A percentile compares a stretch with the other conserved stretches of the same genome.
phyloP scores from a whole-genome alignment of 495 filamentous ascomycete species.

The Xylaria acuta region DNA sequence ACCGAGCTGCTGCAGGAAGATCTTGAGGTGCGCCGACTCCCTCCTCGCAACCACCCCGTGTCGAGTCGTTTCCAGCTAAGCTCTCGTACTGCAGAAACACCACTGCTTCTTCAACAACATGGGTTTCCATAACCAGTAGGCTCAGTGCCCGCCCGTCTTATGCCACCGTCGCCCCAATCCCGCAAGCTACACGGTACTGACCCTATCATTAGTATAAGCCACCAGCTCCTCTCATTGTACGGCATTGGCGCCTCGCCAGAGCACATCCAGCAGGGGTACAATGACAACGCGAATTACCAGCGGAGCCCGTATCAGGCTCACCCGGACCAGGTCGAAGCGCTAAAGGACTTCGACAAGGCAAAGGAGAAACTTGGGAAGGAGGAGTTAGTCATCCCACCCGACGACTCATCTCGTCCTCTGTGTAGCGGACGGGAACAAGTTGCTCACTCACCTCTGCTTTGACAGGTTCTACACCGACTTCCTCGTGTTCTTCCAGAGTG shows the following conservation, averaged over 20 bases:
- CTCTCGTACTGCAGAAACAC: slow-evolving; percentile 52
- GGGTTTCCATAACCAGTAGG: slow-evolving; percentile 70
- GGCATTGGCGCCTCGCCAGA: slow-evolving; percentile 70
- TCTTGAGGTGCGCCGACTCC: slow-evolving; percentile 54
- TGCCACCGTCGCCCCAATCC: background rate
- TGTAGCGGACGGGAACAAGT: too few relatives aligned
- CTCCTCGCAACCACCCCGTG: too few relatives aligned
- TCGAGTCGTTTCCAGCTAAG: background rate
- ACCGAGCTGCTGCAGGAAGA: slow-evolving; percentile 76
- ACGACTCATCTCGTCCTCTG: background rate
- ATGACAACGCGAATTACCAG: slow-evolving; percentile 68
- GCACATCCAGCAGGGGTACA: slow-evolving; percentile 63
- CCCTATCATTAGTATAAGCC: slow-evolving; percentile 62
- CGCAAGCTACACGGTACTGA: slow-evolving; percentile 44
- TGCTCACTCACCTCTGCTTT: background rate
- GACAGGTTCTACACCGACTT: slow-evolving; percentile 67
- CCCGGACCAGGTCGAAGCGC: slow-evolving; percentile 52
- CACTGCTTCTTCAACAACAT: slow-evolving; percentile 78
- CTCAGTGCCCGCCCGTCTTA: background rate
- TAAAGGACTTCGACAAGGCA: slow-evolving; percentile 60
- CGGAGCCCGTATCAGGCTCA: slow-evolving; percentile 51
- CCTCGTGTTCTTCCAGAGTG: slow-evolving; percentile 71
- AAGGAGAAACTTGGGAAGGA: slow-evolving; percentile 54
- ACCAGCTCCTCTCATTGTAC: slow-evolving; percentile 77
- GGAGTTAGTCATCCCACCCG: slow-evolving; percentile 33